Evolutionary conservation across 371 early-diverging fungal species (phyloP), one percentile per base, ranked within the genome.

Genomic region (Mucor sp.): DNA sequence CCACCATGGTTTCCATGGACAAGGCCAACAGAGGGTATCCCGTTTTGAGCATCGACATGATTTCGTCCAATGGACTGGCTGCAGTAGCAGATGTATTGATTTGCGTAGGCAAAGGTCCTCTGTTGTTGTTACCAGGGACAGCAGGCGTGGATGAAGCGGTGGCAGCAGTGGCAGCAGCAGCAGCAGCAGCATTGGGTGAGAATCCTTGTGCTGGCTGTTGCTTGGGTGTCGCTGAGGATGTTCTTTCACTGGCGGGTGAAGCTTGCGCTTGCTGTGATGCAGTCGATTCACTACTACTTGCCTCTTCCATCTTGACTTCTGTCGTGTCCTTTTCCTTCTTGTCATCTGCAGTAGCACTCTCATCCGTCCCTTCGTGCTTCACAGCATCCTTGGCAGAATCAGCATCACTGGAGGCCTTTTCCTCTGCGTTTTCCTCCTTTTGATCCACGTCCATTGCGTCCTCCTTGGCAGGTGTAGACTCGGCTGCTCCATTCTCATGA

Each of bases 1-100:
- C 98, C 12, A 96, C 92, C 96, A 98, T 96, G 1, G 95, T 95
- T 79, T 99, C 98, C 93, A 99, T 95, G 3, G 98, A 92, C 33
- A 99, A 78, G 1, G 97, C 94, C 32, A 98, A 78, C 56, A 98
- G 86, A 21, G 99, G 98, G 76, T 92, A 95, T 0, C 96, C 94
- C 0, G 98, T 97, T 76, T 99, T 99, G 17, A 99, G 85, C 76
- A 93, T 91, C n/a, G 93, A 90, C 93, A 96, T 96, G 17, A 99
- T 89, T 68, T 98, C 98, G 53, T 98, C 97, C n/a, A 97, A 93
- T 8, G 95, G 85, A 71, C 82, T 83, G 19, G 86, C 65, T 23
- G 76, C 58, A 47, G 69, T 56, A 27, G 66, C 23, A 11, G 72
- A 50, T 12, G 62, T 41, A 12, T 62, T 62, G 35, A 62, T 62